Evolutionary conservation across 108 stramenopile genomes (phyloP).

Genomic region (Craspedostauros australis): DNA sequence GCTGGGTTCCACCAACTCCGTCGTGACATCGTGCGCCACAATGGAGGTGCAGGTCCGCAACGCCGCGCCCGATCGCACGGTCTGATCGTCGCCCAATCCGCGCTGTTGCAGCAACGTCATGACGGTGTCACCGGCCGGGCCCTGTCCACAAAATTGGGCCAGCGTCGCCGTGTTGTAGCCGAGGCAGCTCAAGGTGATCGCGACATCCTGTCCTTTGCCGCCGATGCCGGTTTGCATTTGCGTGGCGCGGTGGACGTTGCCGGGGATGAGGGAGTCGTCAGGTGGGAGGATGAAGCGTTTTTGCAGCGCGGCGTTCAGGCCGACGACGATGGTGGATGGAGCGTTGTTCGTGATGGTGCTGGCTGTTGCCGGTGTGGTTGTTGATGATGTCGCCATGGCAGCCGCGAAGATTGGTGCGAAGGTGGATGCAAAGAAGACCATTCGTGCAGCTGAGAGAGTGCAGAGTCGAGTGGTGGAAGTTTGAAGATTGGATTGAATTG

Average conservation of each 20-base stretch:
- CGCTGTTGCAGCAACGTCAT: constrained; percentile 21
- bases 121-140: constrained; percentile 64
- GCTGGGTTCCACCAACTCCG: constrained; percentile 81
- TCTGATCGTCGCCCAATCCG: constrained; percentile 38
- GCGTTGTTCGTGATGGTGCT: no score
- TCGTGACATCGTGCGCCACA: constrained; percentile 55
- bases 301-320: constrained; percentile 76
- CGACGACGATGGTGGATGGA: constrained; percentile 49
- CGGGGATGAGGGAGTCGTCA: constrained; percentile 37
- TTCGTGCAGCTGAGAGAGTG: no score
- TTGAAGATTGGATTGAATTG: no score
- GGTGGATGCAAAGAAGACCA: no score
- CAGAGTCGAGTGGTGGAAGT: no score
- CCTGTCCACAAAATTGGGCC: constrained; percentile 71
- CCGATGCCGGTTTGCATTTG: constrained; percentile 61
- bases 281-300: constrained; percentile 74
- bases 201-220: constrained; percentile 87
- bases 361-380: no score
- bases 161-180: constrained; percentile 10
- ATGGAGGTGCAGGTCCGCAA: constrained; percentile 81
- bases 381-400: no score
- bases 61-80: constrained; percentile 40
- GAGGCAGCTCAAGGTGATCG: constrained; percentile 60
- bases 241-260: constrained; percentile 67
- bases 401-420: no score